Base-by-base conservation (phyloP, 1,139 yeast genomes). In the Keqinozyma sinolaborantium region DNA sequence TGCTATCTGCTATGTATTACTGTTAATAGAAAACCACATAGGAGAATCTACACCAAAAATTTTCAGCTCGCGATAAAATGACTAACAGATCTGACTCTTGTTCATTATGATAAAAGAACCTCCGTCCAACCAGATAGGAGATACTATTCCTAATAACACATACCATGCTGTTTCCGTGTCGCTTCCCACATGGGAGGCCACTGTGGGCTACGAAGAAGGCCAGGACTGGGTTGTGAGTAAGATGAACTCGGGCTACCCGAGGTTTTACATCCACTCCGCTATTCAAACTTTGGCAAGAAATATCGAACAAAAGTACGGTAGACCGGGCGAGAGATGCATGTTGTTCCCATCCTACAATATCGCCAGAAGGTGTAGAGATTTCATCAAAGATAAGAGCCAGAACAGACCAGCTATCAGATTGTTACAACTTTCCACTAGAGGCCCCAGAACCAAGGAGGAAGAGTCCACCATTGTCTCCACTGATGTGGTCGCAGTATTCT, bases 111-210 rank as follows among this genome's bases (percentile, higher is more conserved):
- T 31, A 11, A 36, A 33, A 31, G 37, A 37, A 23, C 40, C 32
- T 38, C 62, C 56, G 32, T 61, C 70, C 13, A 73, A 64, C 42
- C 76, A 70, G 36, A 73, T 87, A 16, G 97, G 97, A 5, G 80
- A 74, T 21, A 79, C 95, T 4, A 88, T 92, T 39, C 97, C 97
- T 8, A 79, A 83, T 38, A 82, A 87, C 52, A 82, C 95, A 1
- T 79, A 83, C 4, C 97, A 90, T 56, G 97, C 97, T 0, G 95
- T 90, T 2, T 84, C 95, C 7, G 97, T 90, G 30, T 83, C 95
- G 1, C 69, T 90, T 29, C 97, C 97, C 4, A 84, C 95, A 0
- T 90, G 97, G 97, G 85, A 78, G 32, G 88, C 95, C 23, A 85
- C 85, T 9, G 85, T 90, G 3, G 96, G 87, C 4, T 90, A 90